A percentile compares a stretch with the other conserved stretches of the same genome.
Conservation (phyloP, 495 filamentous ascomycete species). For the Rusavskia elegans region DNA sequence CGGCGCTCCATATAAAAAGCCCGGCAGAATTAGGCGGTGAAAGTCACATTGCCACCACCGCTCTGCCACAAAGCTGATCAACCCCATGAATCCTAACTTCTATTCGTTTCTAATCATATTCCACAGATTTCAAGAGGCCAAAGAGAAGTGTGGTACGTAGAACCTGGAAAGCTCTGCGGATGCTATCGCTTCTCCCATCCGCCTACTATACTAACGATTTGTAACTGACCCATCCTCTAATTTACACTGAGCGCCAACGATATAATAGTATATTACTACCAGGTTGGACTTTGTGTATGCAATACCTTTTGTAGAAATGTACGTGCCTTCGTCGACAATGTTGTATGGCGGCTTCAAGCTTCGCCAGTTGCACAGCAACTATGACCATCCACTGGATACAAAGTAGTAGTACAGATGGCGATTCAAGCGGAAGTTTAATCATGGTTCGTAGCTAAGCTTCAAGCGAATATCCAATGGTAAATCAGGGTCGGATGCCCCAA, state of each 20-base stretch:
- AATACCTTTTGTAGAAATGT: neutral
- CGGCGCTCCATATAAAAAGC: too few species aligned
- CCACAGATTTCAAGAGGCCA: neutral
- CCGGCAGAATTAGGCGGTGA: too few species aligned
- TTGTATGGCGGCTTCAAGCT: neutral
- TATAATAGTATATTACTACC: neutral
- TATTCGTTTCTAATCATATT: too few species aligned
- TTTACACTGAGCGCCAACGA: neutral
- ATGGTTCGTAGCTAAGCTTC: too few species aligned
- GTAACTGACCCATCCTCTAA: neutral
- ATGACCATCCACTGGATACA: neutral
- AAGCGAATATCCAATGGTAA: too few species aligned
- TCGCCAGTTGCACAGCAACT: neutral
- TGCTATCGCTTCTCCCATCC: neutral
- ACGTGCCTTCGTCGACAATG: neutral
- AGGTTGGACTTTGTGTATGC: neutral
- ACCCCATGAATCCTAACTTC: too few species aligned
- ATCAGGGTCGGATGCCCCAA: constrained; percentile 44
- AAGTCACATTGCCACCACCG: neutral
- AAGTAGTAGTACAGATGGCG: too few species aligned
- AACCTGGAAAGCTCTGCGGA: neutral
- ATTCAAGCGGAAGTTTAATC: too few species aligned
- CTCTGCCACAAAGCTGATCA: too few species aligned
- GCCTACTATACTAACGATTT: too few species aligned
- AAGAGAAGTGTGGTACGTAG: neutral